Conservation (phyloP, 1,284 basidiomycete species). For the Trametes versicolor region DNA sequence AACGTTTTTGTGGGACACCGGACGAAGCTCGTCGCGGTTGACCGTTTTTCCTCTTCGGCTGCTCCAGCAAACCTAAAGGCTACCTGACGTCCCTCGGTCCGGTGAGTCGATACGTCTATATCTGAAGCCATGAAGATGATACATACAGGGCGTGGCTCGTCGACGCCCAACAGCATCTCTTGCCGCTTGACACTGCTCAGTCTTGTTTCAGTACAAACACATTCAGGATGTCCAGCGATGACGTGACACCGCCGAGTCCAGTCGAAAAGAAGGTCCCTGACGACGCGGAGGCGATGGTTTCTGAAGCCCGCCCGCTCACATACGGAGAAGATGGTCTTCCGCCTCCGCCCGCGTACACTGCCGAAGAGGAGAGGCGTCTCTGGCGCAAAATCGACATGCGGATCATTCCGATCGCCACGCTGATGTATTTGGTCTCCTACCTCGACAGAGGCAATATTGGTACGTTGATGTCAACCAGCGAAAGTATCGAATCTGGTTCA, state of each 20-base stretch:
- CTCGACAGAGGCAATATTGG: slow-evolving; percentile 62
- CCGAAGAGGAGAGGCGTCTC: slow-evolving; percentile 62
- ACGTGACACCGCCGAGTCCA: not conserved
- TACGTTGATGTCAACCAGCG: not conserved
- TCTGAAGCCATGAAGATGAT: not conserved
- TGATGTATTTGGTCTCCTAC: slow-evolving; percentile 74
- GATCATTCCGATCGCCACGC: slow-evolving; percentile 70
- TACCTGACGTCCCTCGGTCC: not conserved
- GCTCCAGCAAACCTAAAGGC: not conserved
- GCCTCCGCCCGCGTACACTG: slow-evolving; percentile 56
- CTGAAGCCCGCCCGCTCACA: not conserved
- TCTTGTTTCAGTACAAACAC: not conserved
- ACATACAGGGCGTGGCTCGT: not conserved
- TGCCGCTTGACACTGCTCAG: not conserved
- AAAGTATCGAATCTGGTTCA: not conserved
- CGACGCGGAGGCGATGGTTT: not conserved
- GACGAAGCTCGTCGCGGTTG: not conserved
- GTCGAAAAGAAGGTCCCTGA: not conserved
- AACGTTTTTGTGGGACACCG: not conserved
- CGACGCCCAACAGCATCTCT: not conserved
- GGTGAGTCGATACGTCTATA: not conserved
- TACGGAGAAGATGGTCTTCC: slow-evolving; percentile 44
- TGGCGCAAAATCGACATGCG: slow-evolving; percentile 73
- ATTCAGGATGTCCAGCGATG: not conserved
- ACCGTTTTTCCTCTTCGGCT: not conserved